Conservation (phyloP, 805 yeast species). For the Saccharomycopsis fibuligera region DNA sequence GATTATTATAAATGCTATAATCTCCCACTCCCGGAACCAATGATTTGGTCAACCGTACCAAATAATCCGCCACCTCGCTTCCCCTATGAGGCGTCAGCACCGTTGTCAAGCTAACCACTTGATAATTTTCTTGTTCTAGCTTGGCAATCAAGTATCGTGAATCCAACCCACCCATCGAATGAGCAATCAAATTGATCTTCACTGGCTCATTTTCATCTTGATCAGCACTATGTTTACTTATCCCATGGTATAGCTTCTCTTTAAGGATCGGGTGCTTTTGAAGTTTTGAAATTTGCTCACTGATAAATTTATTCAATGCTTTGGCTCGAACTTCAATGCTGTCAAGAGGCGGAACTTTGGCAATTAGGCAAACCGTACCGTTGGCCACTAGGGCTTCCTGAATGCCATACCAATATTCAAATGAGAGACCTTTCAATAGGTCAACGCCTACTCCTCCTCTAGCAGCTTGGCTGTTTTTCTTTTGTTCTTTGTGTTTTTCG, state of each 20-base stretch:
- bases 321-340: constrained; percentile 63
- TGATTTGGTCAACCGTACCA: constrained; percentile 24
- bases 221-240: constrained; percentile 16
- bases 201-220: constrained; percentile 29
- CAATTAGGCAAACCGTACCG: constrained; percentile 66
- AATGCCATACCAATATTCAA: constrained; percentile 83
- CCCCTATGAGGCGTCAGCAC: constrained; percentile 88
- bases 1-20: too few relatives aligned
- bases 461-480: not conserved
- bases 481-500: constrained; percentile 19
- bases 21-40: not conserved
- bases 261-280: constrained; percentile 1
- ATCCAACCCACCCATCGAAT: constrained; percentile 93
- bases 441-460: constrained; percentile 19
- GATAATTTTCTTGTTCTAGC: constrained; percentile 40
- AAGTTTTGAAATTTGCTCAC: constrained; percentile 15
- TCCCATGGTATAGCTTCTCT: not conserved
- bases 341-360: constrained; percentile 80
- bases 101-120: constrained; percentile 73
- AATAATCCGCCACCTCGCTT: constrained; percentile 71
- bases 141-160: constrained; percentile 66
- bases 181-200: constrained; percentile 72
- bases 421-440: constrained; percentile 31
- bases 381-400: constrained; percentile 48
- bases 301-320: constrained; percentile 46